phyloP scores from a whole-genome alignment of 2,329 filamentous ascomycete species.

The Neocucurbitaria cava region DNA sequence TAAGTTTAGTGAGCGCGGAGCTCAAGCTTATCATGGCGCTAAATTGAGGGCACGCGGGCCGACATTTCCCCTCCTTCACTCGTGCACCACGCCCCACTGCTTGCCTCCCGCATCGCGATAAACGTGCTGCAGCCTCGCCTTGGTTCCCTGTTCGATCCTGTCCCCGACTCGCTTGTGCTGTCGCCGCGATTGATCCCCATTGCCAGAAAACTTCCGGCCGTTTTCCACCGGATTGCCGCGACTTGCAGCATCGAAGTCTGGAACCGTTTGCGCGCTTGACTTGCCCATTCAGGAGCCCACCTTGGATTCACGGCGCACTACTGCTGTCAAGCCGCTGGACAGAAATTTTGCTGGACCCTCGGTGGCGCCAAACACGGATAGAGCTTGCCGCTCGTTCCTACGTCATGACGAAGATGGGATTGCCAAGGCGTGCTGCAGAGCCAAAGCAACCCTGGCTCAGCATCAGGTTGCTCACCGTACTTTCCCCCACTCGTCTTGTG shows the following conservation, averaged over 20 bases:
- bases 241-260: slow-evolving; percentile 5
- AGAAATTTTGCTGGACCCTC: slow-evolving; percentile 10
- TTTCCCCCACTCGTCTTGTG: slow-evolving; percentile 10
- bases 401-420: slow-evolving; percentile 22
- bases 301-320: not conserved
- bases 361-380: slow-evolving; percentile 2
- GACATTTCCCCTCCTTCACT: slow-evolving; percentile 22
- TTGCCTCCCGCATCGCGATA: slow-evolving; percentile 15
- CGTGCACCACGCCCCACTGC: slow-evolving; percentile 15
- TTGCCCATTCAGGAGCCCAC: no score
- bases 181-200: slow-evolving; percentile 7
- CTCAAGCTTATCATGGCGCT: slow-evolving; percentile 26
- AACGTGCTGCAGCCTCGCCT: slow-evolving; percentile 21
- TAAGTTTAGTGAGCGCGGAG: slow-evolving; percentile 9
- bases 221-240: not conserved
- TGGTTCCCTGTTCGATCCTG: slow-evolving; percentile 9
- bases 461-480: slow-evolving; percentile 23
- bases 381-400: slow-evolving; percentile 12
- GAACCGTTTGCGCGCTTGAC: not conserved
- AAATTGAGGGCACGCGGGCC: slow-evolving; percentile 26
- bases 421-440: slow-evolving; percentile 19
- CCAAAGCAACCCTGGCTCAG: slow-evolving; percentile 18
- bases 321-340: slow-evolving; percentile 9
- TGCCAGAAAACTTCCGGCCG: slow-evolving; percentile 4
- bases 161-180: slow-evolving; percentile 21